These are phyloP conservation scores for Cryphonectria japonica DNA, from an alignment of 2,329 filamentous ascomycete genomes.

Conservation along the genomic window DNA sequence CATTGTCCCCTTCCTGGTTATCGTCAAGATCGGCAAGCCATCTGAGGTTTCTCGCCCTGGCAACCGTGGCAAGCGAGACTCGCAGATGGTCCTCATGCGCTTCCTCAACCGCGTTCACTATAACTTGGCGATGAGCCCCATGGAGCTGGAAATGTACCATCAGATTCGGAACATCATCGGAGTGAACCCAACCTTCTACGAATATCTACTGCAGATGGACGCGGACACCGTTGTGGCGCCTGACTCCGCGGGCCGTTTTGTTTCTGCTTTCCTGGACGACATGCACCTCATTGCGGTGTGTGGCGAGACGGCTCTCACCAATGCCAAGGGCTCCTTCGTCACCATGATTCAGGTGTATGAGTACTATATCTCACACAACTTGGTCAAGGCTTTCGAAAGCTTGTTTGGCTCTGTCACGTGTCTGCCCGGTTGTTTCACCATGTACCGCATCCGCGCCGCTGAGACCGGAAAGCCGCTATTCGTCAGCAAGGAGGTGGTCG, in stretches of 20 bases:
- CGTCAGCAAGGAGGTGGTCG: conserved; percentile 88
- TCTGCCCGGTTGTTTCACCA: conserved; percentile 97
- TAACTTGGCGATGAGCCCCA: conserved; percentile 91
- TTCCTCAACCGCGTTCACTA: conserved; percentile 99
- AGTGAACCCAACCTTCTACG: conserved; percentile 97
- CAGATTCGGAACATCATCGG: conserved; percentile 99
- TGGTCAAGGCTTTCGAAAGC: conserved; percentile 96
- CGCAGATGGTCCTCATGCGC: conserved; percentile 97
- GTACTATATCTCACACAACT: conserved; percentile 98
- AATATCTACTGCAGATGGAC: conserved; percentile 95
- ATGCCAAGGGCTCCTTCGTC: conserved; percentile 89
- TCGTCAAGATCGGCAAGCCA: conserved; percentile 97
- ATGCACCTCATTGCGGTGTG: conserved; percentile 92
- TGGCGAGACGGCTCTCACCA: conserved; percentile 91
- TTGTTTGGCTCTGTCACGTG: conserved; percentile 97
- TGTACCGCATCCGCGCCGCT: conserved; percentile 95
- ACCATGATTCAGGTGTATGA: conserved; percentile 99
- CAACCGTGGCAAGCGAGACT: conserved; percentile 99
- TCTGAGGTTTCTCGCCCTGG: conserved; percentile 93
- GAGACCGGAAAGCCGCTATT: conserved; percentile 96
- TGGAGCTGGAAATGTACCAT: conserved; percentile 98
- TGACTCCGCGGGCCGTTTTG: conserved; percentile 90
- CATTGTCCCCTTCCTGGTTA: conserved; percentile 94
- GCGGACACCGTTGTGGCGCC: conserved; percentile 92
- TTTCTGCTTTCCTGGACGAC: conserved; percentile 87